These are phyloP conservation scores for Dryas octopetala DNA, from an alignment of 306 rosid species.

Conservation along the genomic window DNA sequence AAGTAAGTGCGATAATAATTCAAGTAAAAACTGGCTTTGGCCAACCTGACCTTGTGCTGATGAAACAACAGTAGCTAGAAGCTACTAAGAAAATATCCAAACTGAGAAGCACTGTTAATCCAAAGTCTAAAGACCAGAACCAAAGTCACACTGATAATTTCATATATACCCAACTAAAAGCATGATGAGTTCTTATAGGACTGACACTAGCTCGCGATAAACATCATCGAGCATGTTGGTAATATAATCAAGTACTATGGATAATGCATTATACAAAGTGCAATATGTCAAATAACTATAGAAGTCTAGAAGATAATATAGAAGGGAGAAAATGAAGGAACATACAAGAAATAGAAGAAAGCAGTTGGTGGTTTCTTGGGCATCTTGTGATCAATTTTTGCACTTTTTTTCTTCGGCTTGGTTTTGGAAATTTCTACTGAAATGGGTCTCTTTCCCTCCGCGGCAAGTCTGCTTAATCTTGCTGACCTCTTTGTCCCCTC, in stretches of 20 bases:
- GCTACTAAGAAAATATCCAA: not conserved
- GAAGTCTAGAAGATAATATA: not conserved
- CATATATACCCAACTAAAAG: not conserved
- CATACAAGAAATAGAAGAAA: constrained; percentile 92
- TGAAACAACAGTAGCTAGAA: not conserved
- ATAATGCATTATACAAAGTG: constrained; percentile 10
- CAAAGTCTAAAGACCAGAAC: not conserved
- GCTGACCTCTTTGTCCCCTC: constrained; percentile 39
- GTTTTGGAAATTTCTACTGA: constrained; percentile 50
- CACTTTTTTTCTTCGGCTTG: constrained; percentile 56
- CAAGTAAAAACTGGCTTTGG: not conserved
- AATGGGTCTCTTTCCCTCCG: constrained; percentile 31
- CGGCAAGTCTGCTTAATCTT: constrained; percentile 6
- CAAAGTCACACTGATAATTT: not conserved
- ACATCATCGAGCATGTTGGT: not conserved
- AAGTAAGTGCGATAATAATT: too few relatives aligned
- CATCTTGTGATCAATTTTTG: constrained; percentile 64
- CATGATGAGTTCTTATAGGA: not conserved
- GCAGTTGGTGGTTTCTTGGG: constrained; percentile 99
- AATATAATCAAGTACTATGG: not conserved
- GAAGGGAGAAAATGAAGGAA: not conserved
- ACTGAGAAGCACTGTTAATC: not conserved
- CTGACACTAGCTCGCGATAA: too few relatives aligned
- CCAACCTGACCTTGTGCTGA: too few relatives aligned
- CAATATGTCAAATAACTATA: constrained; percentile 17